Evolutionary conservation across 495 filamentous ascomycete species (phyloP), one percentile per base, ranked within the genome.

Genomic region (Pyronema domesticum): DNA sequence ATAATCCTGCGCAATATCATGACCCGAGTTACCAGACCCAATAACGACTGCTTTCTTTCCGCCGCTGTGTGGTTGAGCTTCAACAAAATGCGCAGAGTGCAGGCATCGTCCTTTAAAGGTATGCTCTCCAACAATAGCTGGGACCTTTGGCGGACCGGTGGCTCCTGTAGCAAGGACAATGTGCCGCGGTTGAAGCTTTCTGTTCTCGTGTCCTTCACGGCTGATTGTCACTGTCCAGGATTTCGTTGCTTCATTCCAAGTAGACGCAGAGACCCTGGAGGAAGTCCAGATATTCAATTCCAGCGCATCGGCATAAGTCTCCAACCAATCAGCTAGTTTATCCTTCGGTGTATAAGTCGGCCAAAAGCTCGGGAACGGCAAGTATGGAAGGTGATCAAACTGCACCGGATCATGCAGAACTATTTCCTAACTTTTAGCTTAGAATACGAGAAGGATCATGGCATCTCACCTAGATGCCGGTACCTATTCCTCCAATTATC

Each of bases 1-100:
- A 62, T 74, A 89, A 59, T 89, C 81, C 63, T 89, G 83, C 35
- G 82, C 80, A 57, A 93, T 93, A 63, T 93, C 86, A 59, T 89
- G 80, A 9, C 73, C 78, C 1, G 83, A 88, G 64, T 89, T 91
- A 67, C 86, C 85, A 30, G 78, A 80, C 3, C 86, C 86, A 6
- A 94, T 74, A 0, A 94, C 76, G 17, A 91, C 68, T 1, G 77
- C 86, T 58, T 80, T 83, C 62, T 80, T 85, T 1, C 76, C 77
- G 15, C 66, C 64, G 0, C 69, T 66, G 35, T 70, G 51, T 6
- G 67, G 37, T 15, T 72, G 70, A 9, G 81, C 78, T 5, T 80
- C 80, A 0, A 71, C 63, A 62, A 83, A 85, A 33, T 83, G 74
- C 10, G 80, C 80, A 33, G 80, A 85, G 61, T 91, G 86, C 65